A percentile compares a stretch with the other conserved stretches of the same genome.
phyloP scores from a whole-genome alignment of 768 basidiomycete genomes.

The Xanthoconium stramineum region DNA sequence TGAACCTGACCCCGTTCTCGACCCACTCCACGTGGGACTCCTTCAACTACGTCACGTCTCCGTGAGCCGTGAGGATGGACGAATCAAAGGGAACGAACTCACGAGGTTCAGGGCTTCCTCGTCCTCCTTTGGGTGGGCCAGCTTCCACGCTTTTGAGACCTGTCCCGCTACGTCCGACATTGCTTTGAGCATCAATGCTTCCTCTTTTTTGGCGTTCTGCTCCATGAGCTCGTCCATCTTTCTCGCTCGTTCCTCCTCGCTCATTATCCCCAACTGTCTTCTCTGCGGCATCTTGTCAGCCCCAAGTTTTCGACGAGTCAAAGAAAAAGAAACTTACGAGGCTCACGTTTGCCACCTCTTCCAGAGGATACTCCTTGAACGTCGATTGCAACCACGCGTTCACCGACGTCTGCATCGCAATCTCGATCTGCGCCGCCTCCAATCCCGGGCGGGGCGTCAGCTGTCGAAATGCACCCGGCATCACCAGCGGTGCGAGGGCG shows the following conservation, averaged over 20 bases:
- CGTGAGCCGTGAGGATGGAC: not conserved
- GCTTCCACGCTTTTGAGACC: no score
- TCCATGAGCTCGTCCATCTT: not conserved
- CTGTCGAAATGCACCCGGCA: not conserved
- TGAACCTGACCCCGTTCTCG: no score
- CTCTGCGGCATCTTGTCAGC: not conserved
- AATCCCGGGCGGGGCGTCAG: not conserved
- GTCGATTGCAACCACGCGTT: constrained; percentile 6
- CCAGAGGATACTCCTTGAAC: constrained; percentile 6
- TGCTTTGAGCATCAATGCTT: not conserved
- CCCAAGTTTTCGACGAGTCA: no score
- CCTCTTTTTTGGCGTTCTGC: not conserved
- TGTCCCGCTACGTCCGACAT: no score
- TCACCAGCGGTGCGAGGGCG: not conserved
- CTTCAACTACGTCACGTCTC: not conserved
- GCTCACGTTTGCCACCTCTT: constrained; percentile 4
- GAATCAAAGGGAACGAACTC: not conserved
- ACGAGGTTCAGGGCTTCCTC: not conserved
- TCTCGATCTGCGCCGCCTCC: not conserved
- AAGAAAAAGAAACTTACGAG: not conserved
- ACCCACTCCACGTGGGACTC: not conserved
- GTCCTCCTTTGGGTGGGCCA: no score
- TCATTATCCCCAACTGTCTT: not conserved
- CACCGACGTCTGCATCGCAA: not conserved
- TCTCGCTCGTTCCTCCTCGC: not conserved